Base-by-base conservation (phyloP, 768 basidiomycete species). In the Collybia mongolica region DNA sequence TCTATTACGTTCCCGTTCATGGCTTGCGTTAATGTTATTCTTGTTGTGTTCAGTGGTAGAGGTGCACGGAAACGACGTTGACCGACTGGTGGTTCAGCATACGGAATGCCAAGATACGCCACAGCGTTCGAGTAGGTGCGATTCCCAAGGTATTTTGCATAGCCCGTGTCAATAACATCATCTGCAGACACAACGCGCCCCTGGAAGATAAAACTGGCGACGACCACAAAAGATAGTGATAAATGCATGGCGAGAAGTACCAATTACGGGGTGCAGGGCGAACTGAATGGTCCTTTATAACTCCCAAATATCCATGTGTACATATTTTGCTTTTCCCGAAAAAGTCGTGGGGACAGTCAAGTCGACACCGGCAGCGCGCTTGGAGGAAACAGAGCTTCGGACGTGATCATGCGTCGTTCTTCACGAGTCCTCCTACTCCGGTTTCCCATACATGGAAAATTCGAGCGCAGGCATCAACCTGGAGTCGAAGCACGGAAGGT, bases 21-120 rank as follows among this genome's bases (percentile, higher is more conserved):
- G 36, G 69, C 69, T 20, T 55, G 42, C 5, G 68, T 44, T 2
- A 14, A 32, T 32, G 7, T 14, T 6, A 83, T 62, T 6, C 77
- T 75, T 2, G 62, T 59, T 4, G 71, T 81, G 56, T 84, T 70
- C 42, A 86, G 62, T 15, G 80, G 74, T 1, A 81, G 52, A 2
- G 83, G 79, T 6, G 74, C 74, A 17, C 83, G 68, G 58, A 78
- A 83, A n/a, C 82, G 70, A 28, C 72, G 62, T 24, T 80, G 65
- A 1, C 77, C 80, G 22, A 82, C 47, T 5, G 81, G 82, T 20
- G 81, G 78, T 56, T 83, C 79, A 18, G 80, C 82, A 62, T 81
- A 84, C 0, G 81, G 81, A 42, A 84, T 70, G 2, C 79, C 79
- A 19, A 86, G 68, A 59, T 77, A 86, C 0, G 81, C 79, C 14